Evolutionary conservation across 371 early-diverging fungal species (phyloP), one percentile per base, ranked within the genome.

Genomic region (Mortierella sp.): DNA sequence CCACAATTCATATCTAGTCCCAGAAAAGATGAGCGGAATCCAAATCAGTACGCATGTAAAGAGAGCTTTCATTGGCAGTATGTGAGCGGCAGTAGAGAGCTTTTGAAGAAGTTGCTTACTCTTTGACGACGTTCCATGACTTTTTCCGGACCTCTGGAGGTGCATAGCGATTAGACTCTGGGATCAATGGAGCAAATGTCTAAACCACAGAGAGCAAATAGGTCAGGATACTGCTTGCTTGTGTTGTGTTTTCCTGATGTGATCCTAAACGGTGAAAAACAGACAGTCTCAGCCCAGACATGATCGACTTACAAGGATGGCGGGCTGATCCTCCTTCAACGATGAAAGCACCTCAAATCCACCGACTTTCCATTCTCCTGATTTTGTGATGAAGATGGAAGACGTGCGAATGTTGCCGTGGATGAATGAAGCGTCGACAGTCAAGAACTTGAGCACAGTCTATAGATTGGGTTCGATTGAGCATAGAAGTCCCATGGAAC

Each of bases 341-440:
- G 94, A 93, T 45, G 95, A 92, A 16, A 96, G 80, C 21, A 96
- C 78, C 78, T 99, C 99, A 75, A 97, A 92, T 5, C 98, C 98
- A 26, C 96, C 97, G 45, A 99, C 89, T 79, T 95, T 96, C 98
- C 98, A 99, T 87, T 99, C 99, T 55, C 98, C 97, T 6, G 97
- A 95, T 75, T 92, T 91, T 45, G 96, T 97, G 48, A 94, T 93
- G 84, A 94, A 98, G 72, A 99, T 94, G 2, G 97, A 95, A 3
- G 92, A 89, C 8, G 94, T 82, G 13, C 93, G 90, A 42, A 99
- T 83, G 89, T 95, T 96, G 28, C 97, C 99, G 81, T 99, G 99
- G 0, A 97, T 93, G 84, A 98, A 90, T 21, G 90, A 90, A 83
- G 97, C 96, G 76, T 98, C 98, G 48, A 91, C 89, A 76, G 96